These are phyloP conservation scores for Corchorus capsularis DNA, from an alignment of 345 rosid genomes.

Conservation along the genomic window DNA sequence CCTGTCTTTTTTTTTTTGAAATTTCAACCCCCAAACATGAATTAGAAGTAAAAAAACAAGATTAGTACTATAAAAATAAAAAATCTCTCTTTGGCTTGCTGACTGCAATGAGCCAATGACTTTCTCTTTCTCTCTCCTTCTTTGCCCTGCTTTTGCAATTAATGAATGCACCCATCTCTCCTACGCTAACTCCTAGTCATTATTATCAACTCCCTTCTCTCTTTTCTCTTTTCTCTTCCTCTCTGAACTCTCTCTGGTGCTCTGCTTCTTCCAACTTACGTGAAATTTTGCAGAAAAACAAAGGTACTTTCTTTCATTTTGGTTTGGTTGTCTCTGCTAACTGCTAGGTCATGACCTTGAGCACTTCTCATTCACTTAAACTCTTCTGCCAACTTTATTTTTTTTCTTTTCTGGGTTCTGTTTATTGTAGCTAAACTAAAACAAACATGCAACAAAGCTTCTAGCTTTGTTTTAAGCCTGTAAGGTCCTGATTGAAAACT, in stretches of 20 bases:
- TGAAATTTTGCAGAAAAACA: conserved; percentile 11
- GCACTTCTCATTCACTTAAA: not conserved
- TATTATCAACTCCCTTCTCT: conserved; percentile 17
- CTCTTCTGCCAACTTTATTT: conserved; percentile 9
- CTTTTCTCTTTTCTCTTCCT: conserved; percentile 9
- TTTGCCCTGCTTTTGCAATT: conserved; percentile 28
- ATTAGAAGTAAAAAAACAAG: not conserved
- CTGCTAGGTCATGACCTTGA: not conserved
- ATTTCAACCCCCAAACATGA: not conserved
- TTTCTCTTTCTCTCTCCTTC: conserved; percentile 6
- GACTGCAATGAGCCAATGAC: conserved; percentile 12
- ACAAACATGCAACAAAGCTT: not conserved
- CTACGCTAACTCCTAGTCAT: not conserved
- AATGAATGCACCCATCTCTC: conserved; percentile 46
- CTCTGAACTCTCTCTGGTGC: not conserved
- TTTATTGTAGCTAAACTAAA: not conserved
- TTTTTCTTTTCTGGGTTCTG: not conserved
- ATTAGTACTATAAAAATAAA: no score
- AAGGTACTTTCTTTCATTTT: conserved; percentile 27
- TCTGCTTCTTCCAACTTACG: not conserved
- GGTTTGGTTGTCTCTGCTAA: not conserved
- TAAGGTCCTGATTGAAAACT: not conserved
- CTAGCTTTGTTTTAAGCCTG: conserved; percentile 2
- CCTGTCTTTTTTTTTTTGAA: no score
- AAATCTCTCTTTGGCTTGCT: not conserved